Evolutionary conservation across 106 monocot genomes (phyloP), one percentile per base, ranked within the genome.

Genomic region (Dioscorea alata): DNA sequence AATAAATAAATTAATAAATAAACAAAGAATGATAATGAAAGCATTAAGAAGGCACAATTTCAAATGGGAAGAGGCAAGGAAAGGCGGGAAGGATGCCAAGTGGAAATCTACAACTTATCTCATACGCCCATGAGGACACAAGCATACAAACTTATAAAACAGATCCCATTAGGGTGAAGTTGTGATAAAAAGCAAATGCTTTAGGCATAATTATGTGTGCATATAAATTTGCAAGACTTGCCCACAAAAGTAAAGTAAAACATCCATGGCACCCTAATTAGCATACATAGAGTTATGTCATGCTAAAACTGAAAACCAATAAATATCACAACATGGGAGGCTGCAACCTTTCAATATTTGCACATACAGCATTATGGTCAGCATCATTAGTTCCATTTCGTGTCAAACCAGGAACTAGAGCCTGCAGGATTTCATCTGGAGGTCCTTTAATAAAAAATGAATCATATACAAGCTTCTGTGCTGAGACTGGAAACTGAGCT

Each of bases 361-460:
- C 81, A 69, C 49, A 85, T 17, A 87, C 60, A 63, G 63, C 49
- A 76, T 73, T 74, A 61, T 53, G 48, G 50, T 82, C 77, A 67
- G 82, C 79, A 64, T 84, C 68, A 77, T n/a, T 54, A 4, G 49
- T 69, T 67, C 65, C 83, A 77, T 71, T 79, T 25, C 71, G 75
- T 42, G 33, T 69, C 57, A 89, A 54, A 74, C 70, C 69, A 70
- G 86, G 84, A 49, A 97, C 77, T 54, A 97, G 65, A 15, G 72
- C 76, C 68, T 92, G 86, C 53, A 97, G 57, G 34, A 75, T 79
- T 71, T 92, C 96, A 79, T 60, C 59, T 72, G 82, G 50, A 42
- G 92, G 84, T 61, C 89, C 96, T 69, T 71, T 59, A 25, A 79
- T 13, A 70, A 97, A 97, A 80, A 92, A 97, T 21, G 84, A 81